Conservation (phyloP, 139 green algal species). For the Mesotaenium endlicherianum region DNA sequence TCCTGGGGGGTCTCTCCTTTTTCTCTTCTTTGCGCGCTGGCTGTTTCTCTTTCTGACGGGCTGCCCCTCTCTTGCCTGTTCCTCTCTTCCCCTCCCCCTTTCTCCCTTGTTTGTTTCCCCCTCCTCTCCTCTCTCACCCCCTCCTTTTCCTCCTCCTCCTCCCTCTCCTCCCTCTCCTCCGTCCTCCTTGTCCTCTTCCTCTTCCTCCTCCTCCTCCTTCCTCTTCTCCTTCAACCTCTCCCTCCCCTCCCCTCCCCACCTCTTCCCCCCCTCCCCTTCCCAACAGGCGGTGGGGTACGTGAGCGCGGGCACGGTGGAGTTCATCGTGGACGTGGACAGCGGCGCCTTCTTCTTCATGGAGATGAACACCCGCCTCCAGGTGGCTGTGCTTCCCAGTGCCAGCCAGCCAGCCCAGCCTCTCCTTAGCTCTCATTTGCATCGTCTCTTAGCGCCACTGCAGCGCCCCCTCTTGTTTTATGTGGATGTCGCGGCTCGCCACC, state of each 20-base stretch:
- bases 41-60: too few relatives aligned
- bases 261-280: background rate
- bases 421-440: too few relatives aligned
- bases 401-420: too few relatives aligned
- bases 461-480: too few relatives aligned
- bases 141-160: background rate
- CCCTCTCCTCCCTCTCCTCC: background rate
- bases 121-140: background rate
- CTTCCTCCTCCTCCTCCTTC: background rate
- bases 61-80: too few relatives aligned
- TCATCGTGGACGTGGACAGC: conserved; percentile 81
- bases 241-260: background rate
- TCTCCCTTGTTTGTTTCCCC: too few relatives aligned
- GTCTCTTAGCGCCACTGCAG: too few relatives aligned
- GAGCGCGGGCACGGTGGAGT: conserved; percentile 88
- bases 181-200: background rate
- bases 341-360: conserved; percentile 93
- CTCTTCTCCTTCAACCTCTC: background rate
- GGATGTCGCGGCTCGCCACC: too few relatives aligned
- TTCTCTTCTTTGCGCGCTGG: too few relatives aligned
- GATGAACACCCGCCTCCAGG: conserved; percentile 90
- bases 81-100: too few relatives aligned
- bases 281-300: conserved; percentile 76
- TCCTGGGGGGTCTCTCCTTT: too few relatives aligned
- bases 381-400: too few relatives aligned